phyloP scores from a whole-genome alignment of 1,284 basidiomycete genomes.

The Trametes polyzona region DNA sequence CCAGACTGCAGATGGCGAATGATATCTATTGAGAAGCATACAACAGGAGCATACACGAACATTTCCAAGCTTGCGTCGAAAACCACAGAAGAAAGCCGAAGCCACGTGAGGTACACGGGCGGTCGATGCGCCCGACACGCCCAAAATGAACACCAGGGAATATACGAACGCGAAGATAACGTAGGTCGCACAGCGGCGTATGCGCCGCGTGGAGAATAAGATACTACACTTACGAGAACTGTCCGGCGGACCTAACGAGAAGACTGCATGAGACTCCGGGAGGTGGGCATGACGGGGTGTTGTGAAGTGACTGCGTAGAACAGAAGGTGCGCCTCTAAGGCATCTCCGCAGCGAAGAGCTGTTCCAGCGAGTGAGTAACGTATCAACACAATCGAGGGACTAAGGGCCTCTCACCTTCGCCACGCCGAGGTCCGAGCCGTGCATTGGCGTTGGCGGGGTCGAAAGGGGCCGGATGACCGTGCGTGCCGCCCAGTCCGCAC shows the following conservation, averaged over 20 bases:
- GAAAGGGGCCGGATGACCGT: conserved; percentile 26
- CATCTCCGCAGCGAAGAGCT: conserved; percentile 33
- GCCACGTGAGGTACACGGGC: background rate
- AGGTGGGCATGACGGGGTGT: background rate
- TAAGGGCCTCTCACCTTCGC: conserved; percentile 17
- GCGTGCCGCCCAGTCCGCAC: conserved; percentile 10
- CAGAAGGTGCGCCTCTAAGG: conserved; percentile 16
- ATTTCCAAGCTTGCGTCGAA: background rate
- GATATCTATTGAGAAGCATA: no score
- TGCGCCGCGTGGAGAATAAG: conserved; percentile 2
- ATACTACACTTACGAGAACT: background rate
- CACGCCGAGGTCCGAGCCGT: conserved; percentile 10
- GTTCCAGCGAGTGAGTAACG: background rate
- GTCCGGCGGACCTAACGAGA: background rate
- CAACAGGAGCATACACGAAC: no score
- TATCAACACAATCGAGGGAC: background rate
- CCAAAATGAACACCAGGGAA: background rate
- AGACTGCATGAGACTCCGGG: background rate
- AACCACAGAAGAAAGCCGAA: background rate
- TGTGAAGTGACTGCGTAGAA: background rate
- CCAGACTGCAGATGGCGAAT: no score
- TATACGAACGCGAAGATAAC: conserved; percentile 10
- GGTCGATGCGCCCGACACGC: background rate
- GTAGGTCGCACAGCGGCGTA: conserved; percentile 7
- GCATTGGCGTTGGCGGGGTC: conserved; percentile 24